Evolutionary conservation across 1,284 basidiomycete species (phyloP).

Genomic region (Leccinum insigne): DNA sequence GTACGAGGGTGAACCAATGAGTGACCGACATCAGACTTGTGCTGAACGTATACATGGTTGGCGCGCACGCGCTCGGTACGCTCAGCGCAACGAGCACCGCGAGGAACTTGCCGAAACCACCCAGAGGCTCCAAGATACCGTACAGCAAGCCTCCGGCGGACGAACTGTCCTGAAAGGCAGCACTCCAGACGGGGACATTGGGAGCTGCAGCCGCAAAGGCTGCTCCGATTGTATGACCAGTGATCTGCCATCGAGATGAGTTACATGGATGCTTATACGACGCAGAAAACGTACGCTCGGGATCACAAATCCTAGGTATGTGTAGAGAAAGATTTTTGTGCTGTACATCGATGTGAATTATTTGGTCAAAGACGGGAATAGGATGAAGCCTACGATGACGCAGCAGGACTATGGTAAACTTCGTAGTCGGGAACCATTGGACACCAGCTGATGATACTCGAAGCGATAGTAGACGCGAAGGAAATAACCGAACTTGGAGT

Average conservation of each 20-base stretch:
- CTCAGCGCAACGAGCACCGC: constrained; percentile 46
- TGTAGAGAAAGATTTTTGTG: constrained; percentile 56
- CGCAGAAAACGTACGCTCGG: constrained; percentile 46
- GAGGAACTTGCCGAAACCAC: constrained; percentile 60
- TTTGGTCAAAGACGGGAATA: neutral
- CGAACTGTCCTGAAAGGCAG: constrained; percentile 53
- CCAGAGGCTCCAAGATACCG: constrained; percentile 48
- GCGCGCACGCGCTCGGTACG: constrained; percentile 60
- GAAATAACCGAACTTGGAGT: constrained; percentile 35
- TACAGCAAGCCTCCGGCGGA: constrained; percentile 58
- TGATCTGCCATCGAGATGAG: constrained; percentile 39
- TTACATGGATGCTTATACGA: neutral
- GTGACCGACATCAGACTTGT: constrained; percentile 70
- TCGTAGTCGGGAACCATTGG: constrained; percentile 60
- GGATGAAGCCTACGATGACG: constrained; percentile 41
- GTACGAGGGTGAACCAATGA: constrained; percentile 48
- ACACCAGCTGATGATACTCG: constrained; percentile 52
- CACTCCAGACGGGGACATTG: constrained; percentile 60
- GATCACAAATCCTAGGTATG: constrained; percentile 64
- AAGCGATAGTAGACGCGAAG: constrained; percentile 45
- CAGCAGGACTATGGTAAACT: constrained; percentile 53
- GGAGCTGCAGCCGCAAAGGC: constrained; percentile 57
- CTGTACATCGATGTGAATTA: constrained; percentile 29
- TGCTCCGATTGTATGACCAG: constrained; percentile 64
- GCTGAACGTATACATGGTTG: constrained; percentile 78